Evolutionary conservation across 768 basidiomycete species (phyloP).

Genomic region (Pisolithus albus): DNA sequence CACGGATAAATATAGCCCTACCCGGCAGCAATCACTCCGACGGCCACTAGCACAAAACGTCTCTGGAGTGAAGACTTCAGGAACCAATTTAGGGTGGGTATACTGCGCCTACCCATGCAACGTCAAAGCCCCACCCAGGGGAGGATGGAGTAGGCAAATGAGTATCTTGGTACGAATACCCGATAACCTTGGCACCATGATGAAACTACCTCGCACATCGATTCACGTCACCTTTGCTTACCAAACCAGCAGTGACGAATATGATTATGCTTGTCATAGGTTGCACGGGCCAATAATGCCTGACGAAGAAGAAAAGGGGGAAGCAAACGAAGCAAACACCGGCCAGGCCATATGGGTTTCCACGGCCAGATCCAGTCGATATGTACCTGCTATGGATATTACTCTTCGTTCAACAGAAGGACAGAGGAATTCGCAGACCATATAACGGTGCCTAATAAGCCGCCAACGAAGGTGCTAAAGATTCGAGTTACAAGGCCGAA

Average conservation of each 20-base stretch:
- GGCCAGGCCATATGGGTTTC: slow-evolving; percentile 65
- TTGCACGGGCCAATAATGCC: slow-evolving; percentile 63
- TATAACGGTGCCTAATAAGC: slow-evolving; percentile 53
- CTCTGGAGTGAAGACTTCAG: slow-evolving; percentile 30
- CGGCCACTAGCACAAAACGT: slow-evolving; percentile 62
- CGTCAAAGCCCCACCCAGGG: slow-evolving; percentile 52
- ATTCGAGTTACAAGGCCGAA: slow-evolving; percentile 59
- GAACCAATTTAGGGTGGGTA: background rate
- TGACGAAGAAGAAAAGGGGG: slow-evolving; percentile 60
- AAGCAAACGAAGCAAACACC: slow-evolving; percentile 62
- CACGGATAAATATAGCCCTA: slow-evolving; percentile 23
- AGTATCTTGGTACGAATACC: slow-evolving; percentile 66
- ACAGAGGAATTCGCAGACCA: slow-evolving; percentile 41
- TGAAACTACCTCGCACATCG: background rate
- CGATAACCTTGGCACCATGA: slow-evolving; percentile 43
- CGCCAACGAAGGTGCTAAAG: slow-evolving; percentile 58
- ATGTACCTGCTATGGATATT: slow-evolving; percentile 48
- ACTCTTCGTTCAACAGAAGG: background rate
- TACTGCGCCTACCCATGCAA: slow-evolving; percentile 58
- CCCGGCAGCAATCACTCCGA: slow-evolving; percentile 76
- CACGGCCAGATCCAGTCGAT: slow-evolving; percentile 51
- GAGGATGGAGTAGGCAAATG: slow-evolving; percentile 42
- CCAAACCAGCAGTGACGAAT: slow-evolving; percentile 56
- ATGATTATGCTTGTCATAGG: slow-evolving; percentile 67
- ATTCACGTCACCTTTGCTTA: slow-evolving; percentile 23